Evolutionary conservation across 495 filamentous ascomycete genomes (phyloP), one percentile per base, ranked within the genome.

Genomic region (Xylaria longipes): DNA sequence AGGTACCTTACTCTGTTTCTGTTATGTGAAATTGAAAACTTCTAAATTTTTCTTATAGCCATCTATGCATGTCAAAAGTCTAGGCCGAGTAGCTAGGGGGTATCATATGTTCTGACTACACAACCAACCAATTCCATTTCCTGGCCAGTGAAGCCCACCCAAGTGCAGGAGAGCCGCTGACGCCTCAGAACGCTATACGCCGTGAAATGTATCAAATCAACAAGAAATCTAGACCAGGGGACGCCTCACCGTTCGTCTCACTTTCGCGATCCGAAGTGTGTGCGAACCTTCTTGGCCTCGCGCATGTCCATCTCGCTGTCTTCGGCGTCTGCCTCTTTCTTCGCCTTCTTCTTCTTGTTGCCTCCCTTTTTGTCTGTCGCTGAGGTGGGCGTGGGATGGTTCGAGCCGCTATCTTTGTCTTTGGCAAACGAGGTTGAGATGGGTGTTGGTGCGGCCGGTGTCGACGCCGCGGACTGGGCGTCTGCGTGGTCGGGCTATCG

Each of bases 221-320:
- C 8, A 12, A 27, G 31, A 25, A 22, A 37, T 31, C 22, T 41
- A 27, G 25, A 29, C 29, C 31, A 20, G 5, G 17, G 45, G 27
- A 1, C 20, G 12, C 43, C 14, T 33, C 14, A n/a, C 46, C 52
- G 41, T 37, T 35, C 33, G 17, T 48, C 29, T 79, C 72, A 87
- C 73, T 88, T 89, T 58, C 85, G 78, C 20, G 75, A 76, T n/a
- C 85, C 84, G 75, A 87, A 87, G 63, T 83, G 83, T 3, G 86
- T 87, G 57, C 85, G 79, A 0, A 81, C 75, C 71, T 89, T 89
- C 82, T 89, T 87, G 22, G 74, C 62, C 71, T 82, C 82, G 58
- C 79, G 76, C 14, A 77, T 76, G 50, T 85, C 85, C 48, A 82
- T 81, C 79, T 89, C 86, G 72, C 86, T 88, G 64, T 89, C 86